These are phyloP conservation scores for Suillus weaverae DNA, from an alignment of 768 basidiomycete genomes.

Conservation along the genomic window DNA sequence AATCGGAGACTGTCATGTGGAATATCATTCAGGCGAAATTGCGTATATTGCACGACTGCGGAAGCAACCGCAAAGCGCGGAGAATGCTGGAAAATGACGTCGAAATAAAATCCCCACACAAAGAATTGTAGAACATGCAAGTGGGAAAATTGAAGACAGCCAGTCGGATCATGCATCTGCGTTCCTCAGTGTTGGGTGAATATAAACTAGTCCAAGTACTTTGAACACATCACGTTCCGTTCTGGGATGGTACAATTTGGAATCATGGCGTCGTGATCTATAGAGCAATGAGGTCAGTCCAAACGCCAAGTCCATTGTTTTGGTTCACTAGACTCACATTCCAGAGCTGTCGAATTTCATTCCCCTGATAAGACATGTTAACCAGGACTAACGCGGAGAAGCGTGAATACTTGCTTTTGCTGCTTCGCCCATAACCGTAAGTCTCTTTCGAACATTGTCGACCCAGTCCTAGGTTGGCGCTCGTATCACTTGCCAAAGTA, in stretches of 20 bases:
- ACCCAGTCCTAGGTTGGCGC: constrained; percentile 64
- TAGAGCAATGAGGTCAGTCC: neutral
- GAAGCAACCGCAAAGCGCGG: neutral
- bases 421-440: constrained; percentile 72
- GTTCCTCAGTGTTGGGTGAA: constrained; percentile 72
- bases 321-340: constrained; percentile 47
- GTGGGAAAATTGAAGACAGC: neutral
- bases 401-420: constrained; percentile 41
- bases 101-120: neutral
- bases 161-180: constrained; percentile 49
- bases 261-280: constrained; percentile 66
- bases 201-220: constrained; percentile 64
- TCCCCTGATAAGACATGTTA: constrained; percentile 44
- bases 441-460: constrained; percentile 88
- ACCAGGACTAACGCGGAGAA: neutral
- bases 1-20: neutral
- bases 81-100: neutral
- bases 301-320: neutral
- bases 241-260: constrained; percentile 55
- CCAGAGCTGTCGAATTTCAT: constrained; percentile 84
- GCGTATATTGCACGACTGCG: neutral
- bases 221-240: constrained; percentile 76
- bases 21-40: neutral
- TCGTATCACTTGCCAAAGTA: neutral
- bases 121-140: neutral